These are phyloP conservation scores for Apiospora malaysiana DNA, from an alignment of 2,329 filamentous ascomycete species.

Conservation along the genomic window DNA sequence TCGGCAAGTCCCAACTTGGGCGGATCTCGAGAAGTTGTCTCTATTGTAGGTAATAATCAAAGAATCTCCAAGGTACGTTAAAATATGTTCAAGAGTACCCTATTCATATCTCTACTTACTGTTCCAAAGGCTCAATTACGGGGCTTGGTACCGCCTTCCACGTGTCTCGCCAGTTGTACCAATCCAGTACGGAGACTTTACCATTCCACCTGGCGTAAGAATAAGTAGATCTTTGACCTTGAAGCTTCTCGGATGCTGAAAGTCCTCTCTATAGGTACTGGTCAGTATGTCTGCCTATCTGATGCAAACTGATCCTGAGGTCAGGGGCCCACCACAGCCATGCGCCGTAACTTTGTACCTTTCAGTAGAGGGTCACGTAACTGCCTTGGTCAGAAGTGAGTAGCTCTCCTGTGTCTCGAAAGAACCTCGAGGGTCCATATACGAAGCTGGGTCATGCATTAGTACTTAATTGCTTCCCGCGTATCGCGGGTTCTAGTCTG, in stretches of 20 bases:
- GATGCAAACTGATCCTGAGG: conserved; percentile 32
- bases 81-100: background rate
- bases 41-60: conserved; percentile 41
- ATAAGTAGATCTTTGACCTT: conserved; percentile 26
- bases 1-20: conserved; percentile 31
- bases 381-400: conserved; percentile 30
- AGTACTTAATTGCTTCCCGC: too few species aligned
- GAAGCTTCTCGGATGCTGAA: background rate
- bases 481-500: too few species aligned
- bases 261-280: conserved; percentile 25
- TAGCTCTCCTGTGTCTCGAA: background rate
- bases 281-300: conserved; percentile 44
- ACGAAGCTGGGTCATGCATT: too few species aligned
- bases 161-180: conserved; percentile 30
- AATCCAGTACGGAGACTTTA: conserved; percentile 31
- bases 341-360: conserved; percentile 27
- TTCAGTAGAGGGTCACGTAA: conserved; percentile 28
- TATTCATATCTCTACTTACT: background rate
- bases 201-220: conserved; percentile 29
- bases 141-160: conserved; percentile 30
- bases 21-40: conserved; percentile 41
- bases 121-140: conserved; percentile 25
- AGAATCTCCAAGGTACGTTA: conserved; percentile 30
- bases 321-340: conserved; percentile 24
- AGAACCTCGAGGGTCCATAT: too few species aligned